Evolutionary conservation across 768 basidiomycete species (phyloP), one percentile per base, ranked within the genome.

Genomic region (Tylopilus plumbeoviolaceoides): DNA sequence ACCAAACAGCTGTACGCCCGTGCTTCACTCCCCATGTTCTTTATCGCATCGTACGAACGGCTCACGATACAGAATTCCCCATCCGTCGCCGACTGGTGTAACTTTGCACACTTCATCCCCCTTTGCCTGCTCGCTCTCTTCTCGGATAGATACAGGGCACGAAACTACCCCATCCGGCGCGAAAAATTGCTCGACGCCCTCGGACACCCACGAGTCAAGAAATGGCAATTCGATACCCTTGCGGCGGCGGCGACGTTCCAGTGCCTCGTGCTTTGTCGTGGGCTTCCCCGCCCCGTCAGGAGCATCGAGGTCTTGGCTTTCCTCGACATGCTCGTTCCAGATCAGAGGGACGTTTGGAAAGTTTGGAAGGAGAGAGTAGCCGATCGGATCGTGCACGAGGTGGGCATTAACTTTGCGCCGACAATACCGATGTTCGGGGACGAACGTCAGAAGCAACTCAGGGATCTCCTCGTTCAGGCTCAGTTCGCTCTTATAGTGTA

Each of bases 281-380:
- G 11, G 1, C 30, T 31, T 9, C 1, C 28, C 9, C 30, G 48
- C 25, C 40, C 48, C 23, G 3, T 31, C 23, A 35, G 23, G 23
- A 20, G 7, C 14, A 42, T 49, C 21, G 21, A 49, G 10, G 10
- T 33, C 6, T 33, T 30, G 28, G 28, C 23, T 23, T 23, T 23
- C 23, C 23, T 23, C 23, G 23, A 23, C 23, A 23, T 23, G 23
- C 23, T 23, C 23, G 23, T 23, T 5, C 23, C 23, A 5, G 23
- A 23, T 5, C 23, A 23, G 5, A 23, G 23, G 23, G 23, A 23
- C 23, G 23, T 23, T 3, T 23, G 23, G 23, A 23, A 5, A 12
- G 23, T 11, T 3, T 53, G 51, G 51, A 48, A 53, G n/a, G 30
- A 18, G 30, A 52, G 51, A 4, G 38, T 52, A 15, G 46, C 38